These are phyloP conservation scores for Albifimbria verrucaria DNA, from an alignment of 2,329 filamentous ascomycete genomes.

Conservation along the genomic window DNA sequence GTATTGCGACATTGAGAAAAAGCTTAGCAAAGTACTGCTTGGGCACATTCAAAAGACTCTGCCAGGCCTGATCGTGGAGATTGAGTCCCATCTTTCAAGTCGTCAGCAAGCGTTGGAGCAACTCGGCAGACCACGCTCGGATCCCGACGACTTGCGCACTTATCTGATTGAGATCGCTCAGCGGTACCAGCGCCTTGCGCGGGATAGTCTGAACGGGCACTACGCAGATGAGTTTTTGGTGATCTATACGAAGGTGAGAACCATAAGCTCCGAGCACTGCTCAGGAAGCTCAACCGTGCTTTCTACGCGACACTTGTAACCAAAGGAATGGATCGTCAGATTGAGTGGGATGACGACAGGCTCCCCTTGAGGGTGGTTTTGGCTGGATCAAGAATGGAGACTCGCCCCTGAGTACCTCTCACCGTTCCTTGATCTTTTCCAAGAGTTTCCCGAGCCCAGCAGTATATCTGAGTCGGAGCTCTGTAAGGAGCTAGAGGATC, in stretches of 20 bases:
- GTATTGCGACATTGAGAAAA: slow-evolving; percentile 29
- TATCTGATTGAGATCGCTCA: slow-evolving; percentile 33
- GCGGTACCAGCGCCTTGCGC: slow-evolving; percentile 28
- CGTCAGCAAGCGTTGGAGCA: slow-evolving; percentile 13
- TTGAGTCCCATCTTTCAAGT: slow-evolving; percentile 19
- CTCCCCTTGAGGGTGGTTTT: background rate
- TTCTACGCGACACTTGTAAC: slow-evolving; percentile 23
- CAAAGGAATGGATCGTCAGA: slow-evolving; percentile 17
- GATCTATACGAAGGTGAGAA: slow-evolving; percentile 6
- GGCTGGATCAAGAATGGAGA: background rate
- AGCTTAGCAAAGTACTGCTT: slow-evolving; percentile 29
- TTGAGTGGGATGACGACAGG: slow-evolving; percentile 4
- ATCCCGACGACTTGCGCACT: slow-evolving; percentile 20
- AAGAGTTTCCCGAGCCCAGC: slow-evolving; percentile 25
- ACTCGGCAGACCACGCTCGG: slow-evolving; percentile 18
- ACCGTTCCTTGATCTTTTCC: slow-evolving; percentile 23
- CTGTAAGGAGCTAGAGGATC: slow-evolving; percentile 22
- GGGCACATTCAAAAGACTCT: slow-evolving; percentile 23
- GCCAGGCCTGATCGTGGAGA: slow-evolving; percentile 22
- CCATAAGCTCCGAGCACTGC: slow-evolving; percentile 24
- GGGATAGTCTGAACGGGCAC: slow-evolving; percentile 23
- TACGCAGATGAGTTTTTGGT: slow-evolving; percentile 37
- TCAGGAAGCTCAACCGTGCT: slow-evolving; percentile 25
- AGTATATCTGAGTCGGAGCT: slow-evolving; percentile 14
- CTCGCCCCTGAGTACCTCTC: slow-evolving; percentile 10